These are phyloP conservation scores for Abrus precatorius DNA, from an alignment of 306 rosid genomes.

Conservation along the genomic window DNA sequence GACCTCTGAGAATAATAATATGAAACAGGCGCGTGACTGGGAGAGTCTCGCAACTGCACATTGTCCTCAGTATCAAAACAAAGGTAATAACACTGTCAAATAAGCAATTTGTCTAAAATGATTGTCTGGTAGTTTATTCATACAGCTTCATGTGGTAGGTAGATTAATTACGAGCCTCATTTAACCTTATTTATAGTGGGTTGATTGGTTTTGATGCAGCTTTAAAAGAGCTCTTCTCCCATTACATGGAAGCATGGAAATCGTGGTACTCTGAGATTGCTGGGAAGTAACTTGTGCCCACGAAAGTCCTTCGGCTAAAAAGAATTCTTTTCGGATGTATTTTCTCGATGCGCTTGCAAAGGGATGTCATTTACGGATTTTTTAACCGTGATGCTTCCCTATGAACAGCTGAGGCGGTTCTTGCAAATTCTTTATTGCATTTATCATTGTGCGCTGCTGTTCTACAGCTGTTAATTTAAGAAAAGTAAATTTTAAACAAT, in stretches of 20 bases:
- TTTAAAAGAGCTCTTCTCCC: constrained; percentile 81
- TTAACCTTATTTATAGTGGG: not conserved
- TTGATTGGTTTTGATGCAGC: constrained; percentile 58
- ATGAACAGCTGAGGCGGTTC: constrained; percentile 41
- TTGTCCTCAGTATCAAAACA: constrained; percentile 82
- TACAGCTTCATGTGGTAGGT: not conserved
- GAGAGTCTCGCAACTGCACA: constrained; percentile 68
- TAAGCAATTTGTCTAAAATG: not conserved
- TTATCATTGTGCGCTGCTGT: not conserved
- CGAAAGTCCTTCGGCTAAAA: constrained; percentile 6
- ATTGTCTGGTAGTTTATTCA: constrained; percentile 20
- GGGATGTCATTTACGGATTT: constrained; percentile 35
- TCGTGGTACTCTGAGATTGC: constrained; percentile 87
- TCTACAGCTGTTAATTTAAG: not conserved
- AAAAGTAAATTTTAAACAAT: not conserved
- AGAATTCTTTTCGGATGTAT: not conserved
- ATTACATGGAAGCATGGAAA: constrained; percentile 92
- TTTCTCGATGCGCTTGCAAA: constrained; percentile 33
- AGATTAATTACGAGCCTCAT: constrained; percentile 1
- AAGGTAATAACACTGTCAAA: constrained; percentile 59
- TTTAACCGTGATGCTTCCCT: constrained; percentile 10
- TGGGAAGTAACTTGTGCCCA: constrained; percentile 59
- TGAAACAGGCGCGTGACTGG: constrained; percentile 67
- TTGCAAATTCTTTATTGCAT: constrained; percentile 28
- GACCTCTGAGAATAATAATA: constrained; percentile 52